Percentiles rank a stretch among this genome's conserved stretches.
phyloP scores from a whole-genome alignment of 2,329 filamentous ascomycete species.

The Scedosporium boydii region DNA sequence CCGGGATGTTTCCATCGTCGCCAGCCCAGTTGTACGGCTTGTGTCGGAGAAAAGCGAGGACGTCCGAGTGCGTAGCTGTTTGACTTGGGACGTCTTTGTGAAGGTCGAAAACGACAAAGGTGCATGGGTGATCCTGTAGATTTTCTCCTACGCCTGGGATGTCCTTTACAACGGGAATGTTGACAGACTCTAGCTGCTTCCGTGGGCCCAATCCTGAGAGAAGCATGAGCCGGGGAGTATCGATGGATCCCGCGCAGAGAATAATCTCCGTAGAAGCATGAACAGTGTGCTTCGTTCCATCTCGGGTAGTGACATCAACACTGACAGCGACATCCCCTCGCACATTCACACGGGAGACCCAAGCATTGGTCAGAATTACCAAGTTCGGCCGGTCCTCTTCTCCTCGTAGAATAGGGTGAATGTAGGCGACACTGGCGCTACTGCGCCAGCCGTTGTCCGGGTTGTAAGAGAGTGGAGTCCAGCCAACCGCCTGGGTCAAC shows the following conservation, averaged over 20 bases:
- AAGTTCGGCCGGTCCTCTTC: constrained; percentile 77
- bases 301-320: constrained; percentile 54
- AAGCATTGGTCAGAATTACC: constrained; percentile 78
- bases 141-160: constrained; percentile 53
- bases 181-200: constrained; percentile 41
- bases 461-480: constrained; percentile 88
- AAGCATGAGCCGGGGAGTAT: constrained; percentile 62
- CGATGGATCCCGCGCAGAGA: constrained; percentile 69
- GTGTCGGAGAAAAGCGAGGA: constrained; percentile 78
- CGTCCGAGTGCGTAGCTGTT: constrained; percentile 87
- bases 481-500: constrained; percentile 69
- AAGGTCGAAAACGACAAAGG: constrained; percentile 63
- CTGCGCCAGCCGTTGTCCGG: constrained; percentile 77
- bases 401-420: constrained; percentile 79
- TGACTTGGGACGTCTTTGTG: constrained; percentile 71
- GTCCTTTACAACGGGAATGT: constrained; percentile 46
- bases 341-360: constrained; percentile 76
- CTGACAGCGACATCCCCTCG: constrained; percentile 61
- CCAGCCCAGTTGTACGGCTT: constrained; percentile 57
- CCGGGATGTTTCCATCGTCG: constrained; percentile 65
- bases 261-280: constrained; percentile 66
- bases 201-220: constrained; percentile 48
- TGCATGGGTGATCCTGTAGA: constrained; percentile 52
- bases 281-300: constrained; percentile 44
- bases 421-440: constrained; percentile 84